Conservation (phyloP, 1,139 yeast genomes). For the Hansenula sp. region DNA sequence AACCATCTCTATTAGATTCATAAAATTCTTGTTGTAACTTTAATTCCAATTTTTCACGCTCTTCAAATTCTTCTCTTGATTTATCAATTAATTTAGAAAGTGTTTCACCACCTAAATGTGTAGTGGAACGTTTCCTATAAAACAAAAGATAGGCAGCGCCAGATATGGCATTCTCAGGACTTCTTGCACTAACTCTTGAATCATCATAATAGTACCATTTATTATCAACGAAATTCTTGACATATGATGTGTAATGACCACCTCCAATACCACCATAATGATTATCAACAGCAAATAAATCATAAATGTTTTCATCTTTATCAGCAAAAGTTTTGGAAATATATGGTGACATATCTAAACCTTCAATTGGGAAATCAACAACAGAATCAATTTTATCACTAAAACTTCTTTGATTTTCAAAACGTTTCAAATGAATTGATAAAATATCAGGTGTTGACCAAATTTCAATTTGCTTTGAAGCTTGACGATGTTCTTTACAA, state of each 20-base stretch:
- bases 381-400: constrained; percentile 86
- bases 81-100: constrained; percentile 28
- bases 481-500: constrained; percentile 86
- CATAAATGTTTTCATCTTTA: constrained; percentile 51
- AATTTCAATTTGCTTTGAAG: constrained; percentile 84
- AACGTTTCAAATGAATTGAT: constrained; percentile 86
- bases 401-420: constrained; percentile 79
- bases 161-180: constrained; percentile 61
- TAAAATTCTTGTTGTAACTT: constrained; percentile 20
- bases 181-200: constrained; percentile 62
- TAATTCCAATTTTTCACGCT: constrained; percentile 14
- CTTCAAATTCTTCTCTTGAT: constrained; percentile 27
- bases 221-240: constrained; percentile 68
- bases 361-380: constrained; percentile 85
- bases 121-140: constrained; percentile 53
- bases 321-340: constrained; percentile 39
- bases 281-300: constrained; percentile 88
- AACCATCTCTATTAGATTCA: constrained; percentile 18
- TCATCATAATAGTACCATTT: constrained; percentile 93
- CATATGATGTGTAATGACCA: constrained; percentile 94
- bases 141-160: constrained; percentile 88
- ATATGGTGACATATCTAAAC: constrained; percentile 65
- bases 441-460: constrained; percentile 92
- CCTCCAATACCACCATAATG: constrained; percentile 97
- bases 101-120: constrained; percentile 25